Evolutionary conservation across 2,329 filamentous ascomycete species (phyloP), one percentile per base, ranked within the genome.

Genomic region (Alternaria alternata): DNA sequence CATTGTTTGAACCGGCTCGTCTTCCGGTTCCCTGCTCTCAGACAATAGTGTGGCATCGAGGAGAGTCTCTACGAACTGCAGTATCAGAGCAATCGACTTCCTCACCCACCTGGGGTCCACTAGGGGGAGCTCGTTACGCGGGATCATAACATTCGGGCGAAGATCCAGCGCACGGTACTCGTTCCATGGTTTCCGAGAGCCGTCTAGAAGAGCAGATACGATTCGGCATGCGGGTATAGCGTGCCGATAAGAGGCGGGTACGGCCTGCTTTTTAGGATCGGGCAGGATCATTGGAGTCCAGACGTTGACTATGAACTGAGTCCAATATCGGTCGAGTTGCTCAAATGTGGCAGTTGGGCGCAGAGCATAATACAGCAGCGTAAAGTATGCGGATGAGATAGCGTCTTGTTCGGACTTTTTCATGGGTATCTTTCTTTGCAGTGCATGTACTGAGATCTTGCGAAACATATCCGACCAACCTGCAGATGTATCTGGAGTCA

Each of bases 101-200:
- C 94, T 87, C 12, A 96, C 84, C 95, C 95, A 99, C 81, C 91
- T 93, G 5, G 91, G 84, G 71, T 98, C 93, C 7, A 98, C 81
- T 7, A 89, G 82, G 6, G 93, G 91, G n/a, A 99, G 82, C 61
- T 97, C 93, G n/a, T 89, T 87, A 0, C 89, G 84, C 52, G 73
- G 73, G 9, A 75, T 59, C 72, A 89, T 83, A 6, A 65, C 59
- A 11, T 74, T 70, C 6, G 76, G 78, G 3, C 86, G 81, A 16
- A 80, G 78, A 20, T 90, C 87, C 59, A 88, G 83, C 9, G 92
- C 89, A 52, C 89, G 88, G 63, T 91, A 88, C 65, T 91, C 88
- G 54, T 87, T 89, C 93, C 93, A 98, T 4, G 89, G 77, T 62
- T 89, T 84, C 71, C 77, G 69, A 78, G 48, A 82, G 82, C 60